Evolutionary conservation across 1,139 yeast species (phyloP), one percentile per base, ranked within the genome.

Genomic region (Arxiozyma slooffiae): DNA sequence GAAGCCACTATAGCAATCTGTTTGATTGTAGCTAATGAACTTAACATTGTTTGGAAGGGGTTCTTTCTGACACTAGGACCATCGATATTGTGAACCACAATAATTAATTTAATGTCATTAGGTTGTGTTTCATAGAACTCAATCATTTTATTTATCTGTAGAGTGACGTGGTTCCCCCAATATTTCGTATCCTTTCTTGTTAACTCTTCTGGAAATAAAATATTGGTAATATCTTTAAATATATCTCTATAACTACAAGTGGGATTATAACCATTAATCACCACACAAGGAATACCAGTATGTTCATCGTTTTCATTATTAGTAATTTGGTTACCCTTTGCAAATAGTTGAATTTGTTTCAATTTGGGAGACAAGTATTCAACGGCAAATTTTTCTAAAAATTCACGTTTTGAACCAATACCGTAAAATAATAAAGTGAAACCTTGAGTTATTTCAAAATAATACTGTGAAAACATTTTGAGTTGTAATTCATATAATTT

Each of bases 241-340:
- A 86, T 68, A 44, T 79, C 81, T 59, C 80, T 80, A 58, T 83
- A 73, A 45, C 77, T 78, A 11, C 83, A 74, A 4, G 82, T 78
- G 0, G 95, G 87, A 58, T 87, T 87, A 62, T 81, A 90, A 0
- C 97, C 97, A 66, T 90, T 90, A 7, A 87, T 77, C 0, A 88
- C 89, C 47, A 90, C 64, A 1, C 79, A 78, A 1, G 78, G 77
- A 0, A 69, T 58, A 45, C 66, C 67, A 39, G 20, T 50, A 46
- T 24, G 45, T 44, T 16, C 48, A 8, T 20, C 45, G 9, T 42
- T 39, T 20, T 9, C 20, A 7, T 34, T 9, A 16, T 36, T 38
- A 4, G 38, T 16, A 6, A 5, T 42, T 14, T 36, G 24, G 14
- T 37, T 30, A 17, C 18, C 18, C 17, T 42, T 36, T 40, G 43